These are phyloP conservation scores for Tremellales sp. DNA, from an alignment of 1,284 basidiomycete species.

Conservation along the genomic window DNA sequence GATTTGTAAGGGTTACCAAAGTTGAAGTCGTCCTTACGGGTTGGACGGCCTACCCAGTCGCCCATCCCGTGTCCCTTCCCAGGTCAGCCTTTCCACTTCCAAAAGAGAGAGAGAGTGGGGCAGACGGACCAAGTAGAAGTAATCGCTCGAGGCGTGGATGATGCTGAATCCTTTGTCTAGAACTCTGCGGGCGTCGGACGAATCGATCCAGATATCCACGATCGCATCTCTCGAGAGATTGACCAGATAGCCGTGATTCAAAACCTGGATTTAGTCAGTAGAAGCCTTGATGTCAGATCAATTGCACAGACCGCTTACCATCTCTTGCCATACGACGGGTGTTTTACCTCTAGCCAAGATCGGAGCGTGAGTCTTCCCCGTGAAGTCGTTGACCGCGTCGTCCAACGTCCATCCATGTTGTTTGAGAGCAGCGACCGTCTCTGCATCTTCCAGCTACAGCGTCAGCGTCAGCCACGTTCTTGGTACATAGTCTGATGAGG, in stretches of 20 bases:
- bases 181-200: conserved; percentile 58
- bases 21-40: too few relatives aligned
- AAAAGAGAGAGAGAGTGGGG: not conserved
- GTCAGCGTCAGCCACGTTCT: not conserved
- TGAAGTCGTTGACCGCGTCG: conserved; percentile 63
- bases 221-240: conserved; percentile 63
- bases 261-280: too few relatives aligned
- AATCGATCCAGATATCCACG: conserved; percentile 69
- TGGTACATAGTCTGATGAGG: not conserved
- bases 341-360: conserved; percentile 54
- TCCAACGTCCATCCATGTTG: conserved; percentile 57
- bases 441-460: conserved; percentile 52
- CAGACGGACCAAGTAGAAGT: conserved; percentile 66
- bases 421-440: conserved; percentile 57
- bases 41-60: too few relatives aligned
- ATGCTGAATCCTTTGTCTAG: conserved; percentile 59
- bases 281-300: too few relatives aligned
- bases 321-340: conserved; percentile 65
- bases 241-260: conserved; percentile 57
- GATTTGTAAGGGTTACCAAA: conserved; percentile 63
- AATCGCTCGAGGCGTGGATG: conserved; percentile 65
- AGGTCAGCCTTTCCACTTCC: conserved; percentile 57
- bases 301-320: too few relatives aligned
- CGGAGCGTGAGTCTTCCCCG: conserved; percentile 54
- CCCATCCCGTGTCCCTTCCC: too few relatives aligned